Evolutionary conservation across 306 rosid genomes (phyloP).

Genomic region (Luffa aegyptiaca): DNA sequence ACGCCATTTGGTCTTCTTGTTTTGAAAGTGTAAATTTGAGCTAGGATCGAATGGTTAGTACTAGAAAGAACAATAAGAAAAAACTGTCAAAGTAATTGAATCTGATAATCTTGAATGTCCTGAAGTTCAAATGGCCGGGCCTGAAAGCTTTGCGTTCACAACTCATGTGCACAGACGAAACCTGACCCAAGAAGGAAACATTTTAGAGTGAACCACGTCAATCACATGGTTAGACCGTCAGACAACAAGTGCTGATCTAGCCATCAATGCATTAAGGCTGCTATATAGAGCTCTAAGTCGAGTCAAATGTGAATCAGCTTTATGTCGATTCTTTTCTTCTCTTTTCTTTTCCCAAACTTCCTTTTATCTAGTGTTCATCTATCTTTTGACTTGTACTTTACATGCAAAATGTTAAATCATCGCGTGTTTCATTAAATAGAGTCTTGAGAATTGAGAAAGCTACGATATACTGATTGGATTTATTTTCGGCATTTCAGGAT

Average conservation of each 20-base stretch:
- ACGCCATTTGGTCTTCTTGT: not conserved
- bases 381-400: not conserved
- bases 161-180: not conserved
- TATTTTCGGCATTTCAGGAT: conserved; percentile 36
- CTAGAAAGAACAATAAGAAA: not conserved
- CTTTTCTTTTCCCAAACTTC: not conserved
- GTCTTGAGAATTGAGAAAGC: not conserved
- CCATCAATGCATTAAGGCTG: not conserved
- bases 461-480: conserved; percentile 7
- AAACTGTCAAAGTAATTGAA: not conserved
- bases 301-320: not conserved
- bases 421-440: not conserved
- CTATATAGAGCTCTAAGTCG: not conserved
- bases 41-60: not conserved
- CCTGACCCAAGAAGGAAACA: not conserved
- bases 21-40: not conserved
- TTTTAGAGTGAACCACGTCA: not conserved
- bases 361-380: not conserved
- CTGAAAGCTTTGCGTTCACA: not conserved
- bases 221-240: not conserved
- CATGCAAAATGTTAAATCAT: not conserved
- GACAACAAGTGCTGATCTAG: not conserved
- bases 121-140: not conserved
- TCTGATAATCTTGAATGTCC: not conserved
- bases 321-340: not conserved